phyloP scores from a whole-genome alignment of 2,329 filamentous ascomycete species.

The Claviceps quebecensis region DNA sequence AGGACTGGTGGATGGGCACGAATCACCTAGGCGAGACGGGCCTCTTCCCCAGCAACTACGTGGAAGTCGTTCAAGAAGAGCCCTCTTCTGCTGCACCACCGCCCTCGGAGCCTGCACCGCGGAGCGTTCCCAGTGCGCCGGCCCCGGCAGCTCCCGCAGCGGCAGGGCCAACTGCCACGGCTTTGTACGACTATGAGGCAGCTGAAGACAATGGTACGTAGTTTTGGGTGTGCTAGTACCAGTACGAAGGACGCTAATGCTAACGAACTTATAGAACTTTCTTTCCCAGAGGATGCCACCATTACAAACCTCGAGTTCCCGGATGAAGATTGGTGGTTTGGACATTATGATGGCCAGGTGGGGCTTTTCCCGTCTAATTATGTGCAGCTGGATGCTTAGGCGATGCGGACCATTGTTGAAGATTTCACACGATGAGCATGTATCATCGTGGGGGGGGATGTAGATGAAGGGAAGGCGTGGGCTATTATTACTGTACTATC shows the following conservation, averaged over 20 bases:
- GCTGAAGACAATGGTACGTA: conserved; percentile 74
- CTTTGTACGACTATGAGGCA: conserved; percentile 91
- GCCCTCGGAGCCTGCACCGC: conserved; percentile 19
- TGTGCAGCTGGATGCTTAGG: conserved; percentile 39
- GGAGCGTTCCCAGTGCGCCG: conserved; percentile 17
- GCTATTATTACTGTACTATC: too few species aligned
- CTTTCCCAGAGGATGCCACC: conserved; percentile 79
- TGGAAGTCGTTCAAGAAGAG: conserved; percentile 63
- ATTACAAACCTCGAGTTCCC: conserved; percentile 84
- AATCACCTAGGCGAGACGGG: conserved; percentile 75
- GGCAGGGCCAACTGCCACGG: conserved; percentile 57
- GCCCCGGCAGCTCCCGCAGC: conserved; percentile 23
- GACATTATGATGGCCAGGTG: conserved; percentile 61
- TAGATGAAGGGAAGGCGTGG: too few species aligned
- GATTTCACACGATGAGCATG: background rate
- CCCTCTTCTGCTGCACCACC: conserved; percentile 23
- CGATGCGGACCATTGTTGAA: background rate
- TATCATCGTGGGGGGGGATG: background rate
- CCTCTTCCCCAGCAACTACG: conserved; percentile 94
- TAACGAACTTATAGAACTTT: conserved; percentile 34
- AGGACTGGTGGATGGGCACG: conserved; percentile 97
- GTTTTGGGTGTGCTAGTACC: too few species aligned
- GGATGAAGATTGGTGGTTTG: conserved; percentile 98
- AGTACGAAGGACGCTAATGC: background rate
- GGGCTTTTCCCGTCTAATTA: conserved; percentile 77